These are phyloP conservation scores for Anthoceros angustus DNA, from an alignment of 225 moss, liverwort and hornwort genomes.

Conservation along the genomic window DNA sequence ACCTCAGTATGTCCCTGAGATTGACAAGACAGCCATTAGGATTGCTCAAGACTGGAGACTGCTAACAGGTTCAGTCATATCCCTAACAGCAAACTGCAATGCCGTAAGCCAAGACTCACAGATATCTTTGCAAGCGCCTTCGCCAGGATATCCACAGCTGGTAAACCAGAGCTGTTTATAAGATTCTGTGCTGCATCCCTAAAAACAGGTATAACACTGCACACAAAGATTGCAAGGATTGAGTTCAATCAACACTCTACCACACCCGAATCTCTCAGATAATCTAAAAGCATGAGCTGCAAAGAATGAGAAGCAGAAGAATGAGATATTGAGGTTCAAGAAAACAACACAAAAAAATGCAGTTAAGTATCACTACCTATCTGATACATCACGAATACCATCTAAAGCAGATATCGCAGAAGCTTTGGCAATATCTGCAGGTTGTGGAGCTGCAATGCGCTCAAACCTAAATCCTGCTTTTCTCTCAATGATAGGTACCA, in stretches of 20 bases:
- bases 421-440: constrained; percentile 56
- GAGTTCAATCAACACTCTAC: not conserved
- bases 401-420: constrained; percentile 34
- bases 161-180: constrained; percentile 38
- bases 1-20: constrained; percentile 55
- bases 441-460: constrained; percentile 53
- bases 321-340: no score
- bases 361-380: constrained; percentile 14
- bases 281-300: not conserved
- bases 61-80: not conserved
- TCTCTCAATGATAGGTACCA: constrained; percentile 69
- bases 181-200: constrained; percentile 49
- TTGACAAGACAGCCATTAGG: not conserved
- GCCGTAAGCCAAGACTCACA: constrained; percentile 14
- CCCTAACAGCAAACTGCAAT: not conserved
- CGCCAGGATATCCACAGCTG: constrained; percentile 53
- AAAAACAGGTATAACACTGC: constrained; percentile 66
- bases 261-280: no score
- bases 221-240: not conserved
- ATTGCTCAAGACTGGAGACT: not conserved
- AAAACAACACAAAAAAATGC: not conserved
- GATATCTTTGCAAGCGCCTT: constrained; percentile 78
- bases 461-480: constrained; percentile 56
- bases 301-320: no score
- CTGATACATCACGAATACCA: constrained; percentile 38